Evolutionary conservation across 345 rosid genomes (phyloP), one percentile per base, ranked within the genome.

Genomic region (Lenwebbia sp.): DNA sequence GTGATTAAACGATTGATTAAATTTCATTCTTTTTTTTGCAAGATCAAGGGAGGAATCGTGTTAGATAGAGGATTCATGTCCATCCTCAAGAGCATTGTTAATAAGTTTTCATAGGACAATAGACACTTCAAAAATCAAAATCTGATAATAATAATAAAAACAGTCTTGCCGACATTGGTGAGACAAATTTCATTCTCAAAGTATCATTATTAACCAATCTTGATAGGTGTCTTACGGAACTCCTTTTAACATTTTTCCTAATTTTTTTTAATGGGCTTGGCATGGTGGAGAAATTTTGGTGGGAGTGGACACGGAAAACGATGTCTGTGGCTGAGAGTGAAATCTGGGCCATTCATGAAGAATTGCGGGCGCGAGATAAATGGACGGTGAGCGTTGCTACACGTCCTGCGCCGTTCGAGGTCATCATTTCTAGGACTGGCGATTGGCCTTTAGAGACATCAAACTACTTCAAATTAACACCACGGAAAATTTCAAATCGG

Each of bases 61-160:
- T 4, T 8, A 37, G 12, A 33, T 8, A 8, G 23, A 65, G 6
- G 12, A 65, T 65, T 8, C 40, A 28, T 0, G 22, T 28, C 3
- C 25, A 0, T 8, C 17, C 5, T 9, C 6, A 19, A 33, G 0
- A 8, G 78, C 2, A 0, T 5, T 7, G 22, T 65, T 5, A 65
- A 21, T 17, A 65, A 33, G 3, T 33, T 23, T 33, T 11, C 6
- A 4, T 8, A 65, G 2, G 3, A 33, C 78, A 33, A 0, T 2
- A 60, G 76, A 65, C 25, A 30, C 23, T 33, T 65, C 2, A 2
- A 30, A 60, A 60, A 60, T 5, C 5, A 10, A 26, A 26, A 26
- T 4, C n/a, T n/a, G 11, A 1, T 0, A 13, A 14, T 0, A 13
- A 13, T 13, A 60, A 5, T 14, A 4, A 28, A 13, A 13, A 13